Evolutionary conservation across 768 basidiomycete genomes (phyloP).

Genomic region (Lactarius akahatsu): DNA sequence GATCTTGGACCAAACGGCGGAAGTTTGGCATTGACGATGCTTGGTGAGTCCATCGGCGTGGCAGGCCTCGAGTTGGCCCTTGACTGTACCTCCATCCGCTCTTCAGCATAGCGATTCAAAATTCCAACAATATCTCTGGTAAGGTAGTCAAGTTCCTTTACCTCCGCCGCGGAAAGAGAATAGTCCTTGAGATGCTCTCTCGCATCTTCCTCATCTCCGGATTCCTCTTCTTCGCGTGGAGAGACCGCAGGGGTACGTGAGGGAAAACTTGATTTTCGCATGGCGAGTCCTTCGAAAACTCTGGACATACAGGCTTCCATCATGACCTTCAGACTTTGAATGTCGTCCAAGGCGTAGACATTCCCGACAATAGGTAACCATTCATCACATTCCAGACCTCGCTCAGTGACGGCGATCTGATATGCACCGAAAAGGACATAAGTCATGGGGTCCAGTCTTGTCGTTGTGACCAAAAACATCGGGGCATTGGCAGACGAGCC

Average conservation of each 20-base stretch:
- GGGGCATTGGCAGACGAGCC: slow-evolving; percentile 41
- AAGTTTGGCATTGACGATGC: slow-evolving; percentile 39
- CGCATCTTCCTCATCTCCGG: slow-evolving; percentile 54
- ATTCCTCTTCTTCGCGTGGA: slow-evolving; percentile 53
- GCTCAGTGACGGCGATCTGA: slow-evolving; percentile 63
- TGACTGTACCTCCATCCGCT: slow-evolving; percentile 57
- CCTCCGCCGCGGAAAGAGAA: slow-evolving; percentile 64
- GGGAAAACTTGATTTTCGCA: slow-evolving; percentile 42
- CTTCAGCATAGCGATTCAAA: slow-evolving; percentile 68
- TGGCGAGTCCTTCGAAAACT: slow-evolving; percentile 81
- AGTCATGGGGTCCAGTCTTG: slow-evolving; percentile 81
- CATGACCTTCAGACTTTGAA: slow-evolving; percentile 75
- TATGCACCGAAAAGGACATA: slow-evolving; percentile 92
- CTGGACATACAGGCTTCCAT: slow-evolving; percentile 85
- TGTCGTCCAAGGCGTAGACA: slow-evolving; percentile 70
- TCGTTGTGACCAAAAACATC: slow-evolving; percentile 76
- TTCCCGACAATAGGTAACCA: slow-evolving; percentile 87
- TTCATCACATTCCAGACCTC: slow-evolving; percentile 81
- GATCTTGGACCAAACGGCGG: slow-evolving; percentile 46
- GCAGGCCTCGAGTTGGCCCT: slow-evolving; percentile 62
- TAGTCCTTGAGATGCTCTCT: slow-evolving; percentile 39
- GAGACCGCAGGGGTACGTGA: slow-evolving; percentile 38
- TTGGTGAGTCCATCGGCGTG: slow-evolving; percentile 60
- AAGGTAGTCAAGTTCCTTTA: slow-evolving; percentile 71
- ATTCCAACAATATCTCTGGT: slow-evolving; percentile 73